Percentiles rank a stretch among this genome's conserved stretches.
phyloP scores from a whole-genome alignment of 2,329 filamentous ascomycete genomes.

The Nakataea oryzae region DNA sequence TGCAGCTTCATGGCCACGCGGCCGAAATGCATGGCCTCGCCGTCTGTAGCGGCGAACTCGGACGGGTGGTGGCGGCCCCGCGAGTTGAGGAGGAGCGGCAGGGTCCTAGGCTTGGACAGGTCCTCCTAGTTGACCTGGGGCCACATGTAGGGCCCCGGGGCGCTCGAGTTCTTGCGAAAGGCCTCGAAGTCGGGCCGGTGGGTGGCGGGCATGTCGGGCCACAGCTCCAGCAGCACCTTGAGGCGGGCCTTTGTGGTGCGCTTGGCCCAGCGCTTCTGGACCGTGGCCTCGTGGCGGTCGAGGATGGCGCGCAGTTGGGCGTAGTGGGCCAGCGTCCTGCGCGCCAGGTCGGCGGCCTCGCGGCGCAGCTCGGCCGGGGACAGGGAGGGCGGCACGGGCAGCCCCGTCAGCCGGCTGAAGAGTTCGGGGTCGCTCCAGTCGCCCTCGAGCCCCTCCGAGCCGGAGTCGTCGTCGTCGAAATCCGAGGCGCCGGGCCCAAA shows the following conservation, averaged over 20 bases:
- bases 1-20: constrained; percentile 12
- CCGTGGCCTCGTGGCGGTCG: constrained; percentile 35
- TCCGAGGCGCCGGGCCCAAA: too few relatives aligned
- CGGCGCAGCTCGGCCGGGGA: too few relatives aligned
- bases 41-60: constrained; percentile 36
- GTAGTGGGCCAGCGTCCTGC: too few relatives aligned
- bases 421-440: too few relatives aligned
- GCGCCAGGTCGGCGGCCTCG: too few relatives aligned
- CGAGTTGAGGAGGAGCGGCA: constrained; percentile 41
- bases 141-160: constrained; percentile 26
- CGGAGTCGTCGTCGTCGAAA: too few relatives aligned
- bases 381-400: too few relatives aligned
- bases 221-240: constrained; percentile 32
- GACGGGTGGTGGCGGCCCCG: constrained; percentile 34
- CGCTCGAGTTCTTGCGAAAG: not conserved
- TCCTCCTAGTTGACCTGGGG: constrained; percentile 50
- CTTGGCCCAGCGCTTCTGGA: constrained; percentile 38
- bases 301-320: constrained; percentile 27
- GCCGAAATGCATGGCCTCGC: constrained; percentile 20
- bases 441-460: too few relatives aligned
- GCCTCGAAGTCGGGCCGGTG: constrained; percentile 41
- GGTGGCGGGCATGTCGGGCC: constrained; percentile 34
- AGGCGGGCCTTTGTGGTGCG: constrained; percentile 14
- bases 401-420: too few relatives aligned
- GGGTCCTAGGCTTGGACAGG: constrained; percentile 26